Conservation (phyloP, 768 basidiomycete species). For the Leccinum pellstonianum region DNA sequence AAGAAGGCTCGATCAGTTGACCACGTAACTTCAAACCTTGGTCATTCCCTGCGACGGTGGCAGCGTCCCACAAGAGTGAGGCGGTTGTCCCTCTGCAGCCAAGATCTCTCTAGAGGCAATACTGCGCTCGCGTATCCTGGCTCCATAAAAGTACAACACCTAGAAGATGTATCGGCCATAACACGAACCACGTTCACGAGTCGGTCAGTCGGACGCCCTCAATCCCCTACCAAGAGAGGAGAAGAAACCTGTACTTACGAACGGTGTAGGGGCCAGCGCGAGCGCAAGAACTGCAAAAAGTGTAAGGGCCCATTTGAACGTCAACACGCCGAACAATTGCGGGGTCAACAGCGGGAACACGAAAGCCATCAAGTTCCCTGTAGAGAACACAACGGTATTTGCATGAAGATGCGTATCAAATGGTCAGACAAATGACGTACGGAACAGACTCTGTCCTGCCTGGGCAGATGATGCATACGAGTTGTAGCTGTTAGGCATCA, state of each 20-base stretch:
- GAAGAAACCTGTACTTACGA: slow-evolving; percentile 27
- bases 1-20: neutral
- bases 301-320: slow-evolving; percentile 32
- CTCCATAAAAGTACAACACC: slow-evolving; percentile 32
- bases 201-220: neutral
- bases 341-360: slow-evolving; percentile 51
- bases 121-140: slow-evolving; percentile 33
- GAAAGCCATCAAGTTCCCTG: slow-evolving; percentile 40
- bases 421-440: slow-evolving; percentile 27
- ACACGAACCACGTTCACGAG: neutral
- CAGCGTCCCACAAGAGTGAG: neutral
- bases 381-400: neutral
- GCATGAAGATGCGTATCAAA: too few species aligned
- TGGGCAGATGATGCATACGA: slow-evolving; percentile 54
- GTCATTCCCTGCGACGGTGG: neutral
- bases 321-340: slow-evolving; percentile 45
- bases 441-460: slow-evolving; percentile 49
- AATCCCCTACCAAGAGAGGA: neutral
- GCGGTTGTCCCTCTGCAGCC: slow-evolving; percentile 11
- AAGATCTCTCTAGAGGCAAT: slow-evolving; percentile 23
- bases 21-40: slow-evolving; percentile 2
- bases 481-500: slow-evolving; percentile 33
- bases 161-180: neutral
- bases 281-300: slow-evolving; percentile 38
- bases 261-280: slow-evolving; percentile 45